phyloP scores from a whole-genome alignment of 2,329 filamentous ascomycete species.

The Torrubiellomyces zombiae region DNA sequence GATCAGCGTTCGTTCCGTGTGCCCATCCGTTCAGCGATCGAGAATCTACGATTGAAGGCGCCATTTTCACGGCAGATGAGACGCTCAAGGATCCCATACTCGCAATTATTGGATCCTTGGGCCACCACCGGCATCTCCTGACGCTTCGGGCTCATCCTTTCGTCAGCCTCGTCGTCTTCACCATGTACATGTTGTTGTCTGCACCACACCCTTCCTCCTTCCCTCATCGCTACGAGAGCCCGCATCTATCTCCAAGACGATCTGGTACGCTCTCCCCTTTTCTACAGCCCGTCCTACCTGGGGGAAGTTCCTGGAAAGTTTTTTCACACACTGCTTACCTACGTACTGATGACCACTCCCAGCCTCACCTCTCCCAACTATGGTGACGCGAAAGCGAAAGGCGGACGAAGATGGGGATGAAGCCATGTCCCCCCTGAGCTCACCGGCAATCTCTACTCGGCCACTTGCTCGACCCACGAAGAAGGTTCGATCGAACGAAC shows the following conservation, averaged over 20 bases:
- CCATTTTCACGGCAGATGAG: too few relatives aligned
- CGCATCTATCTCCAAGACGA: constrained; percentile 36
- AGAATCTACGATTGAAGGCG: too few relatives aligned
- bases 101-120: too few relatives aligned
- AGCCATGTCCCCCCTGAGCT: constrained; percentile 73
- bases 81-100: too few relatives aligned
- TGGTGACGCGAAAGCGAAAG: constrained; percentile 63
- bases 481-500: constrained; percentile 45
- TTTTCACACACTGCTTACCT: constrained; percentile 9
- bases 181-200: constrained; percentile 47
- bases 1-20: too few relatives aligned
- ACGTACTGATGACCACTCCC: too few relatives aligned
- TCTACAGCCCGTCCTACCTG: constrained; percentile 5
- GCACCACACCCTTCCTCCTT: constrained; percentile 42
- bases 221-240: constrained; percentile 39
- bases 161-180: constrained; percentile 9
- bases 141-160: constrained; percentile 1
- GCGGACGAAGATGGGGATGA: constrained; percentile 68
- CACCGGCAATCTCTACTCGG: constrained; percentile 57
- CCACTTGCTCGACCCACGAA: constrained; percentile 51
- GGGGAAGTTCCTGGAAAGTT: constrained; percentile 3
- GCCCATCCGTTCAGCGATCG: too few relatives aligned
- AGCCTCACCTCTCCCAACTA: constrained; percentile 32
- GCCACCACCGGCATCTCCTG: too few relatives aligned
- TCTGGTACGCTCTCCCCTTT: constrained; percentile 38